A percentile compares a stretch with the other conserved stretches of the same genome.
Conservation (phyloP, 805 yeast species). For the Tetrapisispora nanseiensis region DNA sequence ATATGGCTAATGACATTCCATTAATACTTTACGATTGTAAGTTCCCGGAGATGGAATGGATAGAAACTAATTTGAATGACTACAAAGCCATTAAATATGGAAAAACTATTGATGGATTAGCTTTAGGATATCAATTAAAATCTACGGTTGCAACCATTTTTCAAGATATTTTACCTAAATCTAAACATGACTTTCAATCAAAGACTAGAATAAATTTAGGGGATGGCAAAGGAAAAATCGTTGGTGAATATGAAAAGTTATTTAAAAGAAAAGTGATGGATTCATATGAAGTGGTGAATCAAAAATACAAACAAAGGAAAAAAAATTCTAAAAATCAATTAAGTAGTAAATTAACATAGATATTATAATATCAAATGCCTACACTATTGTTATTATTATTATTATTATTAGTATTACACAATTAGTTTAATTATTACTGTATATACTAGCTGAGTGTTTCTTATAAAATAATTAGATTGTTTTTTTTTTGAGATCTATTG, state of each 20-base stretch:
- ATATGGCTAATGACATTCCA: conserved; percentile 86
- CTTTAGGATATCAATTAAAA: conserved; percentile 51
- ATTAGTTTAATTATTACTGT: too few species aligned
- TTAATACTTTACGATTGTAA: conserved; percentile 78
- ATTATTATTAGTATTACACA: too few species aligned
- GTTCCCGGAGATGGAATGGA: conserved; percentile 66
- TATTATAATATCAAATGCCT: too few species aligned
- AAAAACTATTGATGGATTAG: conserved; percentile 38
- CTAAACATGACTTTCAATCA: conserved; percentile 17
- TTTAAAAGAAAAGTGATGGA: conserved; percentile 50
- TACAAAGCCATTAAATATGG: conserved; percentile 35
- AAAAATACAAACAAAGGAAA: conserved; percentile 43
- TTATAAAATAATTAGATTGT: too few species aligned
- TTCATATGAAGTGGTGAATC: conserved; percentile 60
- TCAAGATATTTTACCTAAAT: conserved; percentile 29
- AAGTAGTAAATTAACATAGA: too few species aligned
- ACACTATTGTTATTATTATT: too few species aligned
- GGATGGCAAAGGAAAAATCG: conserved; percentile 63
- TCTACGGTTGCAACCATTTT: conserved; percentile 43
- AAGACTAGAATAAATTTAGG: conserved; percentile 48
- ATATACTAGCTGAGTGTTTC: too few species aligned
- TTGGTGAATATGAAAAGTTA: conserved; percentile 48
- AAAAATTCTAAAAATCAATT: conserved; percentile 6
- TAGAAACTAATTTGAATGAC: conserved; percentile 19
- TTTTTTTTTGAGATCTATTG: too few species aligned